Conservation (phyloP, 805 yeast genomes). For the Spathaspora passalidarum region DNA sequence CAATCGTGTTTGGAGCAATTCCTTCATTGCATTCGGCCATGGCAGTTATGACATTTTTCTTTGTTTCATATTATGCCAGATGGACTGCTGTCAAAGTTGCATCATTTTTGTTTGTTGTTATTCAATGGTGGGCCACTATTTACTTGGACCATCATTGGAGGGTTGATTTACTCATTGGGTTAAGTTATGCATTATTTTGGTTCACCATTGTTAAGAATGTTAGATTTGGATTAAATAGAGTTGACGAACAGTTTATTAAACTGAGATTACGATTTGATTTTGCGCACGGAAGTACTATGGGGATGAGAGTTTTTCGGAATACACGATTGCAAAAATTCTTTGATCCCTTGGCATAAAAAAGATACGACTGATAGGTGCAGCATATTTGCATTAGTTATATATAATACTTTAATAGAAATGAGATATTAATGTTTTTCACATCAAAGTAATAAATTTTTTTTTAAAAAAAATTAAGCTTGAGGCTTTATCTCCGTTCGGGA, state of each 20-base stretch:
- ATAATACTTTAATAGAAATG: no score
- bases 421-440: no score
- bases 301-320: conserved; percentile 59
- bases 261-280: conserved; percentile 32
- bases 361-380: no score
- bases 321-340: conserved; percentile 50
- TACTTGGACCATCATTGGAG: conserved; percentile 74
- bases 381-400: no score
- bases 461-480: no score
- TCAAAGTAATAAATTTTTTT: no score
- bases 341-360: conserved; percentile 34
- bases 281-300: conserved; percentile 51
- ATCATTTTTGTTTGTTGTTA: conserved; percentile 42
- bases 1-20: conserved; percentile 67
- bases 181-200: conserved; percentile 34
- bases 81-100: conserved; percentile 31
- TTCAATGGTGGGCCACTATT: conserved; percentile 77
- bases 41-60: conserved; percentile 52
- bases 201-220: conserved; percentile 10
- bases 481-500: no score
- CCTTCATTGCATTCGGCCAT: conserved; percentile 67
- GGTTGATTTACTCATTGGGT: conserved; percentile 56
- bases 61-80: conserved; percentile 36
- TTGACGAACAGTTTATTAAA: conserved; percentile 28
- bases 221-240: conserved; percentile 12